Base-by-base conservation (phyloP, 768 basidiomycete species). In the Tubosaeta brunneosetosa region DNA sequence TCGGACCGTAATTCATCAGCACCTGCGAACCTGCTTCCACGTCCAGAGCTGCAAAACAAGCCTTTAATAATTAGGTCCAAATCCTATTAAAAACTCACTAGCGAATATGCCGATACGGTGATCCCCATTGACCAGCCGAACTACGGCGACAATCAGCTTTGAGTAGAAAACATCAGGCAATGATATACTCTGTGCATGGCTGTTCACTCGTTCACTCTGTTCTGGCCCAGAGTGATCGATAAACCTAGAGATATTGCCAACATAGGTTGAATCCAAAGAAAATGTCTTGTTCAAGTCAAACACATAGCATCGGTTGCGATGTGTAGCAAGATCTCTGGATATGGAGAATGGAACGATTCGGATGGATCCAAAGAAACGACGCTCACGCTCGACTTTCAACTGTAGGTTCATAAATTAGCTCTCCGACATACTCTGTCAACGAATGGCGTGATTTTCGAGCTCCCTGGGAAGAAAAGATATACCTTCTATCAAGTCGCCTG, bases 241-340 rank as follows among this genome's bases (percentile, higher is more conserved):
- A 58, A 82, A 88, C 13, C 86, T 74, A n/a, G 85, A 73, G 37
- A 75, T 72, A 52, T 88, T 88, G 4, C 85, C 86, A 1, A 71
- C 76, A 33, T 70, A 73, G 16, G 75, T 66, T 29, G 79, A 71
- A 61, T 90, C 88, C n/a, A 88, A 59, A 8, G 74, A 70, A 27
- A 76, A 59, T 0, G 66, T 63, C 0, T 62, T 40, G 56, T 84
- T 79, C 46, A 89, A 62, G 17, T 70, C 71, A 53, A 86, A 89
- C 9, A 82, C 73, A 55, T 91, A 91, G 53, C 77, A 83, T 37
- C 85, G 77, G 5, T 72, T 64, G 34, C 77, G 73, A 53, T 85
- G 78, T 13, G 48, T 52, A 6, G 78, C 72, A 13, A 81, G 63
- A 13, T 73, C 62, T 43, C 79, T 81, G 61, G 29, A n/a, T n/a